Conservation (phyloP, 2,329 filamentous ascomycete species). For the Chaetomium sp. region DNA sequence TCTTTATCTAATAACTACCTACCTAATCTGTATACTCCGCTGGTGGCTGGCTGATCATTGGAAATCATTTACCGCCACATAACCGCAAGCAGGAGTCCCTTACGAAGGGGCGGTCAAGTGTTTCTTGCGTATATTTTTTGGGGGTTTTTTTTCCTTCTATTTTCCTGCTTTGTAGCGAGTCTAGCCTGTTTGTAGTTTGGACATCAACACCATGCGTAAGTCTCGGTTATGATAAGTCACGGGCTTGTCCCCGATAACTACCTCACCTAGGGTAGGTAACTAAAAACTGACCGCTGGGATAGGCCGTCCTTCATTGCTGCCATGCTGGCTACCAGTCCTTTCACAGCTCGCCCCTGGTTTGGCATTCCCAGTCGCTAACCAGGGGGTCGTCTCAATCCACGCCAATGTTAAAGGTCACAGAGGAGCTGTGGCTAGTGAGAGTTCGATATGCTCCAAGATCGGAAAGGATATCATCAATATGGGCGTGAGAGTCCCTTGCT, state of each 20-base stretch:
- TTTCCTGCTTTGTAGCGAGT: not conserved
- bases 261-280: too few species aligned
- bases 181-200: not conserved
- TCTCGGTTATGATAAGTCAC: not conserved
- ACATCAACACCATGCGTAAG: slow-evolving; percentile 19
- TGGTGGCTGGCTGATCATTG: not conserved
- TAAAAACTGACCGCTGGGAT: not conserved
- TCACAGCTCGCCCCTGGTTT: slow-evolving; percentile 14
- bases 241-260: too few species aligned
- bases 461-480: slow-evolving; percentile 62
- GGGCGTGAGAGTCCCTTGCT: slow-evolving; percentile 46
- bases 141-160: not conserved
- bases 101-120: not conserved
- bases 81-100: not conserved
- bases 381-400: slow-evolving; percentile 16
- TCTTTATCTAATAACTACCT: not conserved
- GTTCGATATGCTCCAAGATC: slow-evolving; percentile 67
- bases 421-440: slow-evolving; percentile 73
- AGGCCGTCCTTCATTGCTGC: slow-evolving; percentile 21
- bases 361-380: slow-evolving; percentile 19
- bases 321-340: slow-evolving; percentile 21
- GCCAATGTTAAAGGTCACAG: slow-evolving; percentile 24
- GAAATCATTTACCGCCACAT: not conserved
- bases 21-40: not conserved
- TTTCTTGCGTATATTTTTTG: not conserved